Base-by-base conservation (phyloP, 495 filamentous ascomycete species). In the Rostrohypoxylon terebratum region DNA sequence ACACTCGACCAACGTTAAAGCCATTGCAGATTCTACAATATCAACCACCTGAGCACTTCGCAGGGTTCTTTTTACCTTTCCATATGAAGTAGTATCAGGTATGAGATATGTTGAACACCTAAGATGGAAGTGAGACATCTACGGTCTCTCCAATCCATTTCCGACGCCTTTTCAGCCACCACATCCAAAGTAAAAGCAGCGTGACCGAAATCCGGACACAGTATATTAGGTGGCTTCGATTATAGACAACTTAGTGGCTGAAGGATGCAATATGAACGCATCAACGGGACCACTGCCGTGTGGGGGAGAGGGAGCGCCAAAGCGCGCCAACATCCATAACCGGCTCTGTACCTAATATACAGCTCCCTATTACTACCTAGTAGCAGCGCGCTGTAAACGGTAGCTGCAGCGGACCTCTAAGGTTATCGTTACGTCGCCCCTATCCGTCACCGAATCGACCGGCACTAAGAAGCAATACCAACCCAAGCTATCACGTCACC, bases 401-500 rank as follows among this genome's bases (percentile, higher is more conserved):
- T 45, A 34, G 61, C 55, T 48, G 21, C 62, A 65, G 44, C 36
- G 34, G 34, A 23, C 34, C n/a, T n/a, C n/a, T n/a, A n/a, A n/a
- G n/a, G n/a, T 2, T 8, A 60, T 6, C 58, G 14, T 38, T 28
- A 33, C 36, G 31, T 28, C 38, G 14, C 20, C 23, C 58, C 14
- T n/a, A 14, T 36, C 40, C 38, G n/a, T 59, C 48, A 53, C 48
- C 48, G n/a, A 13, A 53, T 10, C 50, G 50, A 59, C 57, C 57
- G 9, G 57, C 63, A 40, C 9, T 18, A 57, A n/a, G 40, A 44
- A n/a, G 13, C 40, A 14, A 44, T 1, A 66, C 11, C 20, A 55
- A 28, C 16, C 48, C 16, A 28, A 45, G 8, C 18, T 4, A 42
- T 60, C 58, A 36, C 65, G 59, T 72, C 63, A 68, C 63, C 69